phyloP scores from a whole-genome alignment of 495 filamentous ascomycete species.

The Talaromyces stipitatus region DNA sequence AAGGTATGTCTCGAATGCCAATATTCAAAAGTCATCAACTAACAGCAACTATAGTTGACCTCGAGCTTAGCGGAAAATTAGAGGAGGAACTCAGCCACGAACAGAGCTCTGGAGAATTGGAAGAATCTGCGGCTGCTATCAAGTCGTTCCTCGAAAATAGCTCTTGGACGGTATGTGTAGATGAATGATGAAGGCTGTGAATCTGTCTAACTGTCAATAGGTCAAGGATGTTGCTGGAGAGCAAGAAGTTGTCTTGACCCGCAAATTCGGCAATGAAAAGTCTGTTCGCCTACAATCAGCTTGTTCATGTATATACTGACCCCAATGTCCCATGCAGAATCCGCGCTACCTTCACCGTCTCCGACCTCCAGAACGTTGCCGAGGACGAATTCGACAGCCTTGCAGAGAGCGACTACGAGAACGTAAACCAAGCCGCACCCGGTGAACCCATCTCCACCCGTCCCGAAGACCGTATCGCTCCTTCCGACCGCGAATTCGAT shows the following conservation, averaged over 20 bases:
- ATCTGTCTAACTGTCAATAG: slow-evolving; percentile 52
- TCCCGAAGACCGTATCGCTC: slow-evolving; percentile 50
- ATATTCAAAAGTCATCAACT: not conserved
- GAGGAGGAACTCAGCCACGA: slow-evolving; percentile 42
- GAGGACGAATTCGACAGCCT: slow-evolving; percentile 45
- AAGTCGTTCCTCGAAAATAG: slow-evolving; percentile 71
- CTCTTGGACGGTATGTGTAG: slow-evolving; percentile 54
- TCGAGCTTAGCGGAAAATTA: slow-evolving; percentile 41
- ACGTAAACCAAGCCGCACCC: slow-evolving; percentile 44
- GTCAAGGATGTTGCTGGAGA: slow-evolving; percentile 71
- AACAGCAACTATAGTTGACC: slow-evolving; percentile 24
- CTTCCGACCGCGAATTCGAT: slow-evolving; percentile 49
- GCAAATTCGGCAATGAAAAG: slow-evolving; percentile 83
- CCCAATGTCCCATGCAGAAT: slow-evolving; percentile 48
- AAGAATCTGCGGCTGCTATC: slow-evolving; percentile 61
- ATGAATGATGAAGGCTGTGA: slow-evolving; percentile 45
- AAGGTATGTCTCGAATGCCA: slow-evolving; percentile 30
- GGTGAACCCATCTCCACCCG: slow-evolving; percentile 42
- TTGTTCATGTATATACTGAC: not conserved
- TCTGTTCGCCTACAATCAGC: slow-evolving; percentile 32
- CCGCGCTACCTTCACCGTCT: slow-evolving; percentile 85
- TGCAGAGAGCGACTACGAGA: slow-evolving; percentile 44
- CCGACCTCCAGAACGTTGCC: slow-evolving; percentile 73
- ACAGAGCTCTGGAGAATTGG: slow-evolving; percentile 32
- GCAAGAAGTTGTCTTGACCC: slow-evolving; percentile 78